Conservation (phyloP, 306 rosid genomes). For the Lotus japonicus region DNA sequence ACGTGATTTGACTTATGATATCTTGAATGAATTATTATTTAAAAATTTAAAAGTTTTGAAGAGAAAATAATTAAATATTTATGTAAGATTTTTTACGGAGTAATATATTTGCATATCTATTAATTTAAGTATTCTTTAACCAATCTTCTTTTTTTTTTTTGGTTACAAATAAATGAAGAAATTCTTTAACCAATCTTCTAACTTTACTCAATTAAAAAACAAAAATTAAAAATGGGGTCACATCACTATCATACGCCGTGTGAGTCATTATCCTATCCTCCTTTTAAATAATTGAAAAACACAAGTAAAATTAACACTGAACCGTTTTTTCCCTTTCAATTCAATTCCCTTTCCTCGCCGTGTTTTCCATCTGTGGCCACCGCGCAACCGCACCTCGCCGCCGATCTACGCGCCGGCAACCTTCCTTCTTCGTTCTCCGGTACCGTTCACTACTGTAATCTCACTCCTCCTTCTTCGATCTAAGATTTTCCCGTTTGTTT, state of each 20-base stretch:
- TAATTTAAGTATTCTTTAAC: too few species aligned
- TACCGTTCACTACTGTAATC: slow-evolving; percentile 23
- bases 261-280: slow-evolving; percentile 41
- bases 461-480: slow-evolving; percentile 39
- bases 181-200: too few species aligned
- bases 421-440: slow-evolving; percentile 6
- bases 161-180: too few species aligned
- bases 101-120: too few species aligned
- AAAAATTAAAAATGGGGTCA: slow-evolving; percentile 32
- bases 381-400: slow-evolving; percentile 18
- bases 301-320: not conserved
- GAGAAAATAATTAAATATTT: too few species aligned
- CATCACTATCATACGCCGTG: slow-evolving; percentile 46
- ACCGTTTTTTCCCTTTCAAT: not conserved
- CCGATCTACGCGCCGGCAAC: slow-evolving; percentile 32
- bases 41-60: too few species aligned
- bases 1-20: too few species aligned
- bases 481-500: slow-evolving; percentile 25
- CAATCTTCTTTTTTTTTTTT: too few species aligned
- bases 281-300: slow-evolving; percentile 49
- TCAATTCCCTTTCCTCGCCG: slow-evolving; percentile 46
- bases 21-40: too few species aligned
- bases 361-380: slow-evolving; percentile 16
- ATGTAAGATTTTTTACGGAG: too few species aligned
- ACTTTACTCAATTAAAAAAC: too few species aligned